phyloP scores from a whole-genome alignment of 352 stramenopile genomes.

The Globisporangium radiosum region DNA sequence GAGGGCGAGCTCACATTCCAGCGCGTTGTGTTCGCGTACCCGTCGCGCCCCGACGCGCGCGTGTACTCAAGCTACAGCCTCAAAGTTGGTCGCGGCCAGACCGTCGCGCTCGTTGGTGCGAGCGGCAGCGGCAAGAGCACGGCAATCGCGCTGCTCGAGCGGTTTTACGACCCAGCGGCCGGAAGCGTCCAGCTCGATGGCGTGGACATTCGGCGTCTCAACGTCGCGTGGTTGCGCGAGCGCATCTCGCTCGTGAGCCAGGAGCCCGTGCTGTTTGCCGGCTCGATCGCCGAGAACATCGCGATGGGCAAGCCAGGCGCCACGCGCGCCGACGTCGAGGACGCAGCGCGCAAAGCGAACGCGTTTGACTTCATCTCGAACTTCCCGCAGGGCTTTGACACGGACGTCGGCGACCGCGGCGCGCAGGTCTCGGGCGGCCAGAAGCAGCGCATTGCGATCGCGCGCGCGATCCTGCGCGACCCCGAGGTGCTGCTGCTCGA shows the following conservation, averaged over 20 bases:
- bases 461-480: constrained; percentile 43
- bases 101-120: constrained; percentile 42
- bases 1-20: constrained; percentile 68
- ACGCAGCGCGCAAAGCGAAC: constrained; percentile 29
- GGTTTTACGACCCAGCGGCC: constrained; percentile 46
- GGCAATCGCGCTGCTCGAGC: constrained; percentile 39
- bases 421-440: constrained; percentile 90
- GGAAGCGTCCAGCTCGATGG: constrained; percentile 39
- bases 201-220: constrained; percentile 55
- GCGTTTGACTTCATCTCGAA: constrained; percentile 46
- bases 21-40: constrained; percentile 61
- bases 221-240: constrained; percentile 53
- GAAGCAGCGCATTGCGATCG: constrained; percentile 89
- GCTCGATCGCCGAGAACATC: constrained; percentile 17
- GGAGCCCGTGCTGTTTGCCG: constrained; percentile 32
- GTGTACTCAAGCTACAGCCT: constrained; percentile 40
- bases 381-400: constrained; percentile 86
- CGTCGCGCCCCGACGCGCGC: constrained; percentile 33
- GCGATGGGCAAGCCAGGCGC: constrained; percentile 30
- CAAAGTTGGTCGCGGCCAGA: constrained; percentile 39
- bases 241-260: constrained; percentile 88
- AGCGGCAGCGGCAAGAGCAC: constrained; percentile 62
- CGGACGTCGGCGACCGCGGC: constrained; percentile 86
- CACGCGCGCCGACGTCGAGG: constrained; percentile 18
- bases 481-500: constrained; percentile 36